Evolutionary conservation across 2,329 filamentous ascomycete species (phyloP).

Genomic region (Rhytidhysteron rufulum): DNA sequence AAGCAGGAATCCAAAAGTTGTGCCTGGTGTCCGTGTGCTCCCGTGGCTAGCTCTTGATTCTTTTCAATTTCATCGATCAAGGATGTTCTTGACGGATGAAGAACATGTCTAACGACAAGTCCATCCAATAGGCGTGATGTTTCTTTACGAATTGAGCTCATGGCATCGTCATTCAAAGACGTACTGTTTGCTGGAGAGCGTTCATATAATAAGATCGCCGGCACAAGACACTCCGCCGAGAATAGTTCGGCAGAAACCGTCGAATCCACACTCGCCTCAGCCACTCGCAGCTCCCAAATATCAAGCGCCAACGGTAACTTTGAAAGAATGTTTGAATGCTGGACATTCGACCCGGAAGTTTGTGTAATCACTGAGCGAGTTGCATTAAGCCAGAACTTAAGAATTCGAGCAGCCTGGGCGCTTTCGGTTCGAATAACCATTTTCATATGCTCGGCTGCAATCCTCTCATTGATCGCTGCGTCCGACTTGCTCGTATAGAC

Average conservation of each 20-base stretch:
- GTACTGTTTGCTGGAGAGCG: no score
- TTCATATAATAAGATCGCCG: constrained; percentile 23
- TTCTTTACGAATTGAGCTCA: constrained; percentile 4
- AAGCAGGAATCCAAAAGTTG: constrained; percentile 17
- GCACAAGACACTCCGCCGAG: constrained; percentile 33
- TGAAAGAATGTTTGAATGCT: constrained; percentile 13
- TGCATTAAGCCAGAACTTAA: constrained; percentile 32
- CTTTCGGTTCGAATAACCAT: constrained; percentile 31
- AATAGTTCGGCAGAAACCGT: constrained; percentile 33
- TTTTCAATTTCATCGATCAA: constrained; percentile 26
- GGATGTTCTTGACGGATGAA: constrained; percentile 36
- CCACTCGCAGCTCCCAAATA: constrained; percentile 31
- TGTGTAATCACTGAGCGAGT: constrained; percentile 14
- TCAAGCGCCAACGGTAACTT: constrained; percentile 18
- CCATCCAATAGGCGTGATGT: constrained; percentile 22
- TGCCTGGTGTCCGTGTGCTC: constrained; percentile 8
- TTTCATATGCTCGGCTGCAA: constrained; percentile 32
- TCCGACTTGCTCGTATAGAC: constrained; percentile 10
- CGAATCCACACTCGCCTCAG: constrained; percentile 22
- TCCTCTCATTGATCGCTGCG: constrained; percentile 13
- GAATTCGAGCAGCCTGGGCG: constrained; percentile 31
- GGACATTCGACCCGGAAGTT: not conserved
- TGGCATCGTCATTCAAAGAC: constrained; percentile 8
- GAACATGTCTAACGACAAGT: constrained; percentile 40
- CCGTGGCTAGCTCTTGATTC: constrained; percentile 5